Conservation (phyloP, 352 stramenopile species). For the Bremia lactucae region DNA sequence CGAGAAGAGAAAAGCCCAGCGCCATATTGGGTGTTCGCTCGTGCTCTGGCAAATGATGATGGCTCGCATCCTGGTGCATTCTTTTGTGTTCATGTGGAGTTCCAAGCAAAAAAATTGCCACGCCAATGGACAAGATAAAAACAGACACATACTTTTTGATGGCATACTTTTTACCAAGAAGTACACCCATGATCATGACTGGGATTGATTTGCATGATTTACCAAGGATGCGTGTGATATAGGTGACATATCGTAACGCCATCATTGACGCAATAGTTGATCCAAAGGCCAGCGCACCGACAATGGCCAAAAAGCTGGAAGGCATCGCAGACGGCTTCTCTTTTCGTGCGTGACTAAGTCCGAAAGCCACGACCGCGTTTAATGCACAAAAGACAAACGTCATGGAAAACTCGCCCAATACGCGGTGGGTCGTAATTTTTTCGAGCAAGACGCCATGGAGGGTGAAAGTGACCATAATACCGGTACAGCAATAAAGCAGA, state of each 20-base stretch:
- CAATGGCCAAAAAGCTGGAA: constrained; percentile 46
- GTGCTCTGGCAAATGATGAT: constrained; percentile 29
- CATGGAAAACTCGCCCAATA: constrained; percentile 72
- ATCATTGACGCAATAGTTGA: constrained; percentile 80
- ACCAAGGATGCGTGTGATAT: constrained; percentile 77
- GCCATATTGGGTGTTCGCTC: constrained; percentile 57
- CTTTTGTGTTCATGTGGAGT: constrained; percentile 50
- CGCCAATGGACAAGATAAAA: constrained; percentile 53
- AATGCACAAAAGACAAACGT: constrained; percentile 79
- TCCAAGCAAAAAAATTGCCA: constrained; percentile 67
- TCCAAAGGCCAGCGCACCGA: constrained; percentile 59
- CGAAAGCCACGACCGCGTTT: constrained; percentile 55
- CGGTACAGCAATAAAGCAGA: constrained; percentile 64
- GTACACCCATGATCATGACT: constrained; percentile 69
- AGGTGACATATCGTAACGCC: constrained; percentile 73
- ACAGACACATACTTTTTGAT: constrained; percentile 81
- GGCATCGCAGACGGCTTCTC: constrained; percentile 69
- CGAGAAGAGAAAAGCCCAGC: constrained; percentile 49
- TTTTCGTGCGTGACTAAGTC: constrained; percentile 42
- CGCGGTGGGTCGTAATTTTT: constrained; percentile 77
- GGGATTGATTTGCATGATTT: constrained; percentile 86
- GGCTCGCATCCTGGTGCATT: constrained; percentile 30
- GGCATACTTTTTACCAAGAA: constrained; percentile 67
- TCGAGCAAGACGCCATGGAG: constrained; percentile 74
- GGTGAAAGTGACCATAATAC: constrained; percentile 79